These are phyloP conservation scores for Alternaria gaisen DNA, from an alignment of 2,329 filamentous ascomycete genomes.

Conservation along the genomic window DNA sequence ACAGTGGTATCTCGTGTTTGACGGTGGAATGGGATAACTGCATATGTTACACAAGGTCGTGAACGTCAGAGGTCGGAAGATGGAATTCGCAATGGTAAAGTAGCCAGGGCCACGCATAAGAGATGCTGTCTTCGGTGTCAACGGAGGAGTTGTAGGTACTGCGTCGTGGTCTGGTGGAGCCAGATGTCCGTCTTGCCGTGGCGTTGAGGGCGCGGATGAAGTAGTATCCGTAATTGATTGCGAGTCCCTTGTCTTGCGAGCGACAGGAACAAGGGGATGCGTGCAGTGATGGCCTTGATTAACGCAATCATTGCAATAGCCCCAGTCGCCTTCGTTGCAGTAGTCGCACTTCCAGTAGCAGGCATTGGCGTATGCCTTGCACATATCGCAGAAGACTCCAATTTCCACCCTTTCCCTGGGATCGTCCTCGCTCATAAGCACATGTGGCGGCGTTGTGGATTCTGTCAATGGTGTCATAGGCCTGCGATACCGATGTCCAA, in stretches of 20 bases:
- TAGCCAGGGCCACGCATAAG: constrained; percentile 49
- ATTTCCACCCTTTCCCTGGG: constrained; percentile 74
- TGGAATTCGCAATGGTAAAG: constrained; percentile 45
- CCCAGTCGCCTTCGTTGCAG: constrained; percentile 95
- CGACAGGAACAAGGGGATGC: constrained; percentile 80
- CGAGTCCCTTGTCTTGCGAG: constrained; percentile 60
- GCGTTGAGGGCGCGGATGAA: constrained; percentile 26
- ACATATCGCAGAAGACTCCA: constrained; percentile 85
- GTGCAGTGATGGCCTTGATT: constrained; percentile 83
- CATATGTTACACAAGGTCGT: constrained; percentile 83
- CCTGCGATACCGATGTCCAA: constrained; percentile 56
- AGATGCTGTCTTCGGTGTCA: constrained; percentile 55
- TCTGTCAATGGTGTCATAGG: constrained; percentile 36
- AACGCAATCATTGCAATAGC: constrained; percentile 88
- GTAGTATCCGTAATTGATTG: constrained; percentile 11
- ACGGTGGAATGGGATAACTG: constrained; percentile 73
- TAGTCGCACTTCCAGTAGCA: constrained; percentile 89
- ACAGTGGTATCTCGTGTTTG: constrained; percentile 80
- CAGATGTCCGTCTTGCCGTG: constrained; percentile 33
- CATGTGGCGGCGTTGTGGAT: constrained; percentile 31
- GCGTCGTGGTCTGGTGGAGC: constrained; percentile 37
- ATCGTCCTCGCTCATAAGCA: constrained; percentile 68
- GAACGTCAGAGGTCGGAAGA: constrained; percentile 75
- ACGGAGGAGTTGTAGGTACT: constrained; percentile 46
- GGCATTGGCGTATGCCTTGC: constrained; percentile 75